Evolutionary conservation across 2,329 filamentous ascomycete species (phyloP), one percentile per base, ranked within the genome.

Genomic region (Nothomitra cinnamomea): DNA sequence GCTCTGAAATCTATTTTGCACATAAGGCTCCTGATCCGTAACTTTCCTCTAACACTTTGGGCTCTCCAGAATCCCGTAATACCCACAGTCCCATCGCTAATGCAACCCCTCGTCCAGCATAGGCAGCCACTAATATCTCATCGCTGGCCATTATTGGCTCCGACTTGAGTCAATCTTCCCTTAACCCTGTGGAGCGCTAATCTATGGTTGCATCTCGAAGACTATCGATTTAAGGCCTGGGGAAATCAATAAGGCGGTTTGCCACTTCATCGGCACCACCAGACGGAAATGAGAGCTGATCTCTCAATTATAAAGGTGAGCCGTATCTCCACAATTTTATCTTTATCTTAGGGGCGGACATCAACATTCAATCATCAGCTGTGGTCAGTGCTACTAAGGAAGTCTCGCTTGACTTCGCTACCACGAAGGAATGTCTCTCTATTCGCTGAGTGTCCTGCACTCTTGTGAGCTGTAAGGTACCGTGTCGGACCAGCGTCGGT

Each of bases 81-180:
- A 32, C 45, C 45, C 24, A 49, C 19, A 32, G 28, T 19, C 25
- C 45, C 45, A 49, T 49, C 45, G 45, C 45, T 49, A 49, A 49
- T 49, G 45, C 45, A 49, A 35, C 45, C 45, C 22, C 43, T 47
- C 43, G 19, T 24, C 12, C 40, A 21, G 43, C 43, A 32, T 49
- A 49, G 24, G 45, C 45, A 49, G 45, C 45, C 45, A 49, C 45
- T 49, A 49, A 49, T 49, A 49, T 32, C 13, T 35, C 45, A 49
- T 35, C 25, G 45, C 45, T 19, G 22, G 15, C 22, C 45, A 49
- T 35, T 12, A 49, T 49, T 49, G 45, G 45, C 24, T 22, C 45
- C 15, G 25, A 17, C 45, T 17, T 15, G 24, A 49, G 21, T 49
- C 45, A 49, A 35, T 49, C 45, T 19, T 45, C 42, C 32, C 28